Evolutionary conservation across 768 basidiomycete species (phyloP).

Genomic region (Zangia roseola): DNA sequence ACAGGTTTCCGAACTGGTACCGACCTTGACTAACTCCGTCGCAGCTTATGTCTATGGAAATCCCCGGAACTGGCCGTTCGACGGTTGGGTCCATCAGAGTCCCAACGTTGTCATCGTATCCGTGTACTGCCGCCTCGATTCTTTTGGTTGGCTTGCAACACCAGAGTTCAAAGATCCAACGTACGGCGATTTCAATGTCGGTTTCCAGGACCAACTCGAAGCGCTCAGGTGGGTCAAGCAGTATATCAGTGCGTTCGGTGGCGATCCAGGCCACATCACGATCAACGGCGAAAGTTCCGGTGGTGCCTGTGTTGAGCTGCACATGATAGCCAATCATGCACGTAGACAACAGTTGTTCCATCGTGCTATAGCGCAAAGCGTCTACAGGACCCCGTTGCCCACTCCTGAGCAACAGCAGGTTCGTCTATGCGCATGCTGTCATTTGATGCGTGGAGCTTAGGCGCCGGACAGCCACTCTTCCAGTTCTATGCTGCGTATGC

Average conservation of each 20-base stretch:
- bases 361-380: constrained; percentile 61
- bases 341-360: constrained; percentile 42
- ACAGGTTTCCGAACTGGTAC: not conserved
- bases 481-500: constrained; percentile 47
- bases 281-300: constrained; percentile 65
- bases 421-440: constrained; percentile 9
- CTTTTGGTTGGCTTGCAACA: constrained; percentile 59
- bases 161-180: constrained; percentile 43
- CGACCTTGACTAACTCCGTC: not conserved
- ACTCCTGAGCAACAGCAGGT: constrained; percentile 54
- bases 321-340: constrained; percentile 44
- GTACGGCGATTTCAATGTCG: constrained; percentile 51
- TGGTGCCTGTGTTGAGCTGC: constrained; percentile 55
- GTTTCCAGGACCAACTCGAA: constrained; percentile 53
- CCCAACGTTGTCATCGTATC: constrained; percentile 60
- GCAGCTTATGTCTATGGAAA: constrained; percentile 58
- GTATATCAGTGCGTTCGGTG: constrained; percentile 40
- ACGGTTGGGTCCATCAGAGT: constrained; percentile 61
- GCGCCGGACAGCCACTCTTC: constrained; percentile 46
- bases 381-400: constrained; percentile 52
- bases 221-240: constrained; percentile 40
- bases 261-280: constrained; percentile 39
- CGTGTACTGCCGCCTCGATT: constrained; percentile 62
- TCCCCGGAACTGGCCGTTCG: constrained; percentile 64
- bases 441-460: not conserved